Conservation (phyloP, 1,284 basidiomycete species). For the Neolentinus lepideus region DNA sequence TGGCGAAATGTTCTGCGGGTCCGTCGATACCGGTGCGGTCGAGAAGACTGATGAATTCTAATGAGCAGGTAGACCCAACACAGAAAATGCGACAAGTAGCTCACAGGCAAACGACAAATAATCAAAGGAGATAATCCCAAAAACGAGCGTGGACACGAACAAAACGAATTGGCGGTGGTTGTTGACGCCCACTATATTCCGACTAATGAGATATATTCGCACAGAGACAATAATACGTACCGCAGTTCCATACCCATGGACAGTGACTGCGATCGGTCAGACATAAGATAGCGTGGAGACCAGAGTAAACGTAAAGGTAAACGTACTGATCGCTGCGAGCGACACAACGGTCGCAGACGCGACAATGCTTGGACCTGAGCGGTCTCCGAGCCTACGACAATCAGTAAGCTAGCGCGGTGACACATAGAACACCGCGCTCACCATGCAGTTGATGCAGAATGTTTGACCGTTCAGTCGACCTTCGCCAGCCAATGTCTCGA, state of each 20-base stretch:
- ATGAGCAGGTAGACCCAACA: slow-evolving; percentile 6
- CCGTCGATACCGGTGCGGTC: slow-evolving; percentile 27
- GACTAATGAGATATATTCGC: slow-evolving; percentile 1
- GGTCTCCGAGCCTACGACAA: slow-evolving; percentile 61
- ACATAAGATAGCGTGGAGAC: background rate
- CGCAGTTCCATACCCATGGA: slow-evolving; percentile 99
- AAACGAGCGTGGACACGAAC: slow-evolving; percentile 81
- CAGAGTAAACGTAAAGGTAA: background rate
- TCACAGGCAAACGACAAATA: slow-evolving; percentile 77
- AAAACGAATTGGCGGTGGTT: slow-evolving; percentile 95
- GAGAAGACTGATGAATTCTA: slow-evolving; percentile 50
- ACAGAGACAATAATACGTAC: slow-evolving; percentile 35
- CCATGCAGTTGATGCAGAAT: slow-evolving; percentile 95
- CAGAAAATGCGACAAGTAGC: slow-evolving; percentile 21
- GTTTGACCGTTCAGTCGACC: slow-evolving; percentile 91
- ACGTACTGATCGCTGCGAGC: slow-evolving; percentile 88
- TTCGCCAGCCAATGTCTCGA: slow-evolving; percentile 85
- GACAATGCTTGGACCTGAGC: slow-evolving; percentile 92
- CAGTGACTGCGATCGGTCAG: slow-evolving; percentile 62
- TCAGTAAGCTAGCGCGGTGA: background rate
- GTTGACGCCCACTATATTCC: slow-evolving; percentile 71
- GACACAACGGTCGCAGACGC: slow-evolving; percentile 86
- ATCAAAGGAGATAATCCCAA: slow-evolving; percentile 77
- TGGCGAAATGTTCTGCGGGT: slow-evolving; percentile 38
- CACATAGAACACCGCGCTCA: slow-evolving; percentile 21